Evolutionary conservation across 2,329 filamentous ascomycete genomes (phyloP).

Genomic region (Botrytis elliptica): DNA sequence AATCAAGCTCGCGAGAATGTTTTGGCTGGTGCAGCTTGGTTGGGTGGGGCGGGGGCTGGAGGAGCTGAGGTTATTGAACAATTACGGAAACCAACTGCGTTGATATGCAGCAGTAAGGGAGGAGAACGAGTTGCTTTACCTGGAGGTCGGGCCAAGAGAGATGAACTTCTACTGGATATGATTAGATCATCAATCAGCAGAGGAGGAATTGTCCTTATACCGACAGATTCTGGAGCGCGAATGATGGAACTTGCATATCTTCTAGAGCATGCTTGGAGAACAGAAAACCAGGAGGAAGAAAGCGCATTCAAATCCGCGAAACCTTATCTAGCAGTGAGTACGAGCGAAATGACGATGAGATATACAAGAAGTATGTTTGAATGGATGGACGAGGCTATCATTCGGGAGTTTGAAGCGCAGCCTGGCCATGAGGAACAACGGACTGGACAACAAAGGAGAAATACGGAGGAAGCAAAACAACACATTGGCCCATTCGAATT

Average conservation of each 20-base stretch:
- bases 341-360: conserved; percentile 82
- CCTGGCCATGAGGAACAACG: conserved; percentile 36
- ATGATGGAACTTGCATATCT: conserved; percentile 90
- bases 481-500: conserved; percentile 81
- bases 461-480: conserved; percentile 51
- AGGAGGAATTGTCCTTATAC: conserved; percentile 89
- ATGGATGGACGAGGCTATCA: conserved; percentile 97
- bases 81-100: conserved; percentile 84
- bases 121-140: conserved; percentile 68
- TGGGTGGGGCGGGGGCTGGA: conserved; percentile 76
- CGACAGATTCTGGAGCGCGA: conserved; percentile 91
- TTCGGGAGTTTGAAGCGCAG: conserved; percentile 82
- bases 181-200: conserved; percentile 75
- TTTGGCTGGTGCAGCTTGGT: conserved; percentile 87
- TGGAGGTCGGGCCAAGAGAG: conserved; percentile 74
- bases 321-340: conserved; percentile 82
- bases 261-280: conserved; percentile 87
- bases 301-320: conserved; percentile 54
- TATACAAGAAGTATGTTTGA: conserved; percentile 95
- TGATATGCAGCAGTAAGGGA: conserved; percentile 87
- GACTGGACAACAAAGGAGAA: conserved; percentile 44
- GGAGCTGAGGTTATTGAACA: conserved; percentile 92
- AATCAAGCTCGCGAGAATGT: conserved; percentile 97
- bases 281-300: conserved; percentile 54
- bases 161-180: conserved; percentile 80